A percentile compares a stretch with the other conserved stretches of the same genome.
Conservation (phyloP, 306 rosid genomes). For the Fragaria nilgerrensis region DNA sequence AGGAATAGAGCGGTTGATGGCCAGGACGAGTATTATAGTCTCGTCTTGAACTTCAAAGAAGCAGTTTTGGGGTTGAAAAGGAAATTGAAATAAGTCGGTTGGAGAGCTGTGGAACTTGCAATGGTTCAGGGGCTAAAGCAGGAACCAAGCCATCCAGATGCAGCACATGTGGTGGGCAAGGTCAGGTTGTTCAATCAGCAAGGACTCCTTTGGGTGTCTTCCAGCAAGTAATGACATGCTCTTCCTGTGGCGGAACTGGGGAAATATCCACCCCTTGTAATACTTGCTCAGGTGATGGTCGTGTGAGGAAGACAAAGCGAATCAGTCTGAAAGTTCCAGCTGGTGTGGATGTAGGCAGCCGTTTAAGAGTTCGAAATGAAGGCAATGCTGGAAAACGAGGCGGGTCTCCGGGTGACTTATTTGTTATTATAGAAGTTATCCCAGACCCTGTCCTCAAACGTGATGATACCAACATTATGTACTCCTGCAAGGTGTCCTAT, state of each 20-base stretch:
- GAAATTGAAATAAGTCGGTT: constrained; percentile 86
- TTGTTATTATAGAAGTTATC: constrained; percentile 81
- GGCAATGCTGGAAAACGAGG: constrained; percentile 94
- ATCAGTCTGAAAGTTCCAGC: constrained; percentile 95
- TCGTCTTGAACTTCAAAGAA: constrained; percentile 83
- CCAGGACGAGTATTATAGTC: constrained; percentile 69
- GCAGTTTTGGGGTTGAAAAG: constrained; percentile 93
- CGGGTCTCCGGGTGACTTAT: constrained; percentile 89
- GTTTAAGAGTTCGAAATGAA: constrained; percentile 91
- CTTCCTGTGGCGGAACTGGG: constrained; percentile 86
- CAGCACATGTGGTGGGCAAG: constrained; percentile 95
- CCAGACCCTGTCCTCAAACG: constrained; percentile 93
- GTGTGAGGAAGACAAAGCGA: constrained; percentile 87
- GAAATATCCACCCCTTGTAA: constrained; percentile 85
- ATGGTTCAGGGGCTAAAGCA: constrained; percentile 93
- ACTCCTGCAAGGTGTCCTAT: constrained; percentile 82
- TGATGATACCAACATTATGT: constrained; percentile 86
- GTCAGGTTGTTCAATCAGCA: constrained; percentile 84
- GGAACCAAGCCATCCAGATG: constrained; percentile 84
- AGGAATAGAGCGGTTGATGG: constrained; percentile 62
- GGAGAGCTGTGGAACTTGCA: constrained; percentile 90
- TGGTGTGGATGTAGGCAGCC: constrained; percentile 96
- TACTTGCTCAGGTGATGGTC: constrained; percentile 93
- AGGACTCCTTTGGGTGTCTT: constrained; percentile 96
- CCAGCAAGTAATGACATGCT: constrained; percentile 98